Evolutionary conservation across 2,329 filamentous ascomycete genomes (phyloP).

Genomic region (Diaporthe citriasiana): DNA sequence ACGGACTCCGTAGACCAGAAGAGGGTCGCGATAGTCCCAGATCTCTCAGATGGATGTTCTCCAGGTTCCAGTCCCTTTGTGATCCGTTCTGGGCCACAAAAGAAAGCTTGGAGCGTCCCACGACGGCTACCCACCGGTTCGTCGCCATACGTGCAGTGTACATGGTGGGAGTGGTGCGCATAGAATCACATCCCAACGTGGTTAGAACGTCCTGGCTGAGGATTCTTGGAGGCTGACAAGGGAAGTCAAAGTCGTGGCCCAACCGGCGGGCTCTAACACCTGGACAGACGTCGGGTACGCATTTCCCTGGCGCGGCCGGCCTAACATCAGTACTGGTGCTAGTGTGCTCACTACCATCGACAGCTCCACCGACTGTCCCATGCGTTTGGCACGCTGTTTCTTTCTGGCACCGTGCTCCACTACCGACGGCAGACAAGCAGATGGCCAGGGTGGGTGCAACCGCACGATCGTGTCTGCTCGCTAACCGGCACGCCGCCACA

Average conservation of each 20-base stretch:
- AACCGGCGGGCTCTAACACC: neutral
- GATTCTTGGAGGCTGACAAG: constrained; percentile 37
- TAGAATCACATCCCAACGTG: constrained; percentile 30
- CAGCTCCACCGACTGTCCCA: constrained; percentile 21
- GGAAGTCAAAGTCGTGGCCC: constrained; percentile 29
- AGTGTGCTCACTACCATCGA: neutral
- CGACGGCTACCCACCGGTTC: constrained; percentile 33
- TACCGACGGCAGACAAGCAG: constrained; percentile 30
- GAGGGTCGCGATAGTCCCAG: constrained; percentile 18
- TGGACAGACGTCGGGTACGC: constrained; percentile 3
- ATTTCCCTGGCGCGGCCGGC: neutral
- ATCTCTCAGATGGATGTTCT: constrained; percentile 40
- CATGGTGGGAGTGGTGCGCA: constrained; percentile 8
- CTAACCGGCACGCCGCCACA: constrained; percentile 35
- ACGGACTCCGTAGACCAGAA: constrained; percentile 27
- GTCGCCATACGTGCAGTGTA: constrained; percentile 19
- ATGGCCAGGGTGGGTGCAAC: constrained; percentile 36
- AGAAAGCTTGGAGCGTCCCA: constrained; percentile 39
- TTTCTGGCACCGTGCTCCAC: constrained; percentile 35
- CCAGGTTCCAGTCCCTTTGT: constrained; percentile 38
- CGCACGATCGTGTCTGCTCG: constrained; percentile 33
- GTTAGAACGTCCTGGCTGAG: constrained; percentile 31
- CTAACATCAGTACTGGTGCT: neutral
- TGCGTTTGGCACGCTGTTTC: constrained; percentile 39
- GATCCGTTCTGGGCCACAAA: constrained; percentile 39